Evolutionary conservation across 768 basidiomycete species (phyloP).

Genomic region (Aureoboletus auriporus): DNA sequence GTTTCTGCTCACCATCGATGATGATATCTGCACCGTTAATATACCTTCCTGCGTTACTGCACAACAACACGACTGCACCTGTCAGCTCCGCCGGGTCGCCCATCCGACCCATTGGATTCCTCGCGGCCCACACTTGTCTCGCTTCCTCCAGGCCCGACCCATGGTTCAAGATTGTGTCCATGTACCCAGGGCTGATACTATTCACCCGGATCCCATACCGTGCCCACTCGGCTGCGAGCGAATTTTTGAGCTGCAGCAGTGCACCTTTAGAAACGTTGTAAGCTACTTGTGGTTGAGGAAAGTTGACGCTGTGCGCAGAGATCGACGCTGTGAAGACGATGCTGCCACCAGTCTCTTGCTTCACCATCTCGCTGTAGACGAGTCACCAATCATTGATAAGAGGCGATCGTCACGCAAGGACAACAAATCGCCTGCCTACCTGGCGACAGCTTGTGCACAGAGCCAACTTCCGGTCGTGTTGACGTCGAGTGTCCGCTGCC

Average conservation of each 20-base stretch:
- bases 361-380: constrained; percentile 36
- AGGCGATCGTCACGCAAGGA: background rate
- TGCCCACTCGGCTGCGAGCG: constrained; percentile 41
- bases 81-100: constrained; percentile 38
- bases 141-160: constrained; percentile 30
- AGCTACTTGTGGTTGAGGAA: constrained; percentile 38
- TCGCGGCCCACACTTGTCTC: constrained; percentile 34
- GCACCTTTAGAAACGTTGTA: constrained; percentile 44
- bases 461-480: constrained; percentile 45
- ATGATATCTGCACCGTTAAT: constrained; percentile 41
- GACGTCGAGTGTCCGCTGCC: constrained; percentile 37
- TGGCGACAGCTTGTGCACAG: constrained; percentile 40
- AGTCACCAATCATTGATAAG: background rate
- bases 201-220: constrained; percentile 41
- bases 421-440: constrained; percentile 19
- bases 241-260: constrained; percentile 35
- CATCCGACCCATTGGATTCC: constrained; percentile 43
- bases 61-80: constrained; percentile 38
- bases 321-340: constrained; percentile 42
- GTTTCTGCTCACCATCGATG: constrained; percentile 36
- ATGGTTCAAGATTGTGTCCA: constrained; percentile 40
- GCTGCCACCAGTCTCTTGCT: constrained; percentile 37
- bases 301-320: constrained; percentile 39
- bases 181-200: constrained; percentile 41
- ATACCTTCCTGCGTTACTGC: constrained; percentile 40